Evolutionary conservation across 1,139 yeast species (phyloP).

Genomic region (Protomyces inundatus): DNA sequence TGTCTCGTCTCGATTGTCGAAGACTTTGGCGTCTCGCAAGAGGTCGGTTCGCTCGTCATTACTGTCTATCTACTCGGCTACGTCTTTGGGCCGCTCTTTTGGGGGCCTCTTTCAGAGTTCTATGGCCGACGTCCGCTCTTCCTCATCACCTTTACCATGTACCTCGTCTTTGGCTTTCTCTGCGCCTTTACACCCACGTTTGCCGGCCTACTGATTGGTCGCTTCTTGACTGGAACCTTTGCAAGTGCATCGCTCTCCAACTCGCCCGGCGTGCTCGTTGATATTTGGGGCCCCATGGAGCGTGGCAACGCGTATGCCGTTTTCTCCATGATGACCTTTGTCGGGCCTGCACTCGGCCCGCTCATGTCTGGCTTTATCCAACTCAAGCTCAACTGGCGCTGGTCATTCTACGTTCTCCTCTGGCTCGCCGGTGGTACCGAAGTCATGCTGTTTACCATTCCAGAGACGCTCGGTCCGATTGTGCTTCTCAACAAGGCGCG

Average conservation of each 20-base stretch:
- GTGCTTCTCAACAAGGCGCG: conserved; percentile 48
- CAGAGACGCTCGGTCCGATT: conserved; percentile 59
- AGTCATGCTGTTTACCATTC: conserved; percentile 45
- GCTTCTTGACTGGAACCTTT: conserved; percentile 83
- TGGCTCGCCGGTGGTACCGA: conserved; percentile 51
- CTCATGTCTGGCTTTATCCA: conserved; percentile 55
- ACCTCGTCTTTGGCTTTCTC: conserved; percentile 76
- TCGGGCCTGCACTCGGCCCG: conserved; percentile 64
- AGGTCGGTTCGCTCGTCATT: conserved; percentile 74
- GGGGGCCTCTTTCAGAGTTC: conserved; percentile 87
- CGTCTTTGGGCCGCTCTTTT: conserved; percentile 67
- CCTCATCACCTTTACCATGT: conserved; percentile 65
- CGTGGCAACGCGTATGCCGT: conserved; percentile 56
- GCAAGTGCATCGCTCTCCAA: conserved; percentile 76
- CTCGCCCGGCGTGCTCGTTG: conserved; percentile 72
- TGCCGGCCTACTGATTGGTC: conserved; percentile 70
- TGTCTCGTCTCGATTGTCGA: conserved; percentile 57
- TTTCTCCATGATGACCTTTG: conserved; percentile 53
- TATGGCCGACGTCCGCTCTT: conserved; percentile 84
- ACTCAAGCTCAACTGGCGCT: conserved; percentile 50
- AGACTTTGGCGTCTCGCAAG: conserved; percentile 61
- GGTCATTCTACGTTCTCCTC: conserved; percentile 58
- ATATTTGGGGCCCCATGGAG: conserved; percentile 50
- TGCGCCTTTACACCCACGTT: conserved; percentile 83
- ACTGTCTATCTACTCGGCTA: conserved; percentile 79